Conservation (phyloP, 1,139 yeast species). For the Kurtzmaniella quercitrusa region DNA sequence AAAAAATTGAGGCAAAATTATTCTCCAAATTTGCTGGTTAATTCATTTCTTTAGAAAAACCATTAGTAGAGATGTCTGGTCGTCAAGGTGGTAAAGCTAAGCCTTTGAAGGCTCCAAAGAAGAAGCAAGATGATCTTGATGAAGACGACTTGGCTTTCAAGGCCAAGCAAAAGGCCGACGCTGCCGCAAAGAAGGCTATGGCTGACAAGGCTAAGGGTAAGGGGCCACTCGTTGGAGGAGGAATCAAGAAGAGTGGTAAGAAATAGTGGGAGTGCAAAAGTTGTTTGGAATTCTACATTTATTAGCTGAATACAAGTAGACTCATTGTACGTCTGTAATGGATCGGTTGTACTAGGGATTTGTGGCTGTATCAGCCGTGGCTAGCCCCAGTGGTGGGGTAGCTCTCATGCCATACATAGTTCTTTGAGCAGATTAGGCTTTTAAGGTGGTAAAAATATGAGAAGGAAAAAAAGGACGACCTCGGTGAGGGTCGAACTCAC, state of each 20-base stretch:
- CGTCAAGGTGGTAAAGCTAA: slow-evolving; percentile 75
- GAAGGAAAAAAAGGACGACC: slow-evolving; percentile 15
- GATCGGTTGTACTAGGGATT: no score
- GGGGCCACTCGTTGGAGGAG: slow-evolving; percentile 90
- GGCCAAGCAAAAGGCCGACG: slow-evolving; percentile 93
- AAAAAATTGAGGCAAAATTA: no score
- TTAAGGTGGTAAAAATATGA: no score
- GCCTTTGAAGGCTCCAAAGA: slow-evolving; percentile 69
- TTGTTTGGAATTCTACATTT: background rate
- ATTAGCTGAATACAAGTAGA: background rate
- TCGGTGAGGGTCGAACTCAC: slow-evolving; percentile 51
- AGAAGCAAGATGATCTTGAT: slow-evolving; percentile 66
- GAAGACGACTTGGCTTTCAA: slow-evolving; percentile 89
- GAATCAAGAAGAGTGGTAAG: slow-evolving; percentile 86
- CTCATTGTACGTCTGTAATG: no score
- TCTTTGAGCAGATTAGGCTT: no score
- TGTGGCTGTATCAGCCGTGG: no score
- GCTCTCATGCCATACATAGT: no score
- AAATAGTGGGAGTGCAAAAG: slow-evolving; percentile 28
- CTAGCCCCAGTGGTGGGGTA: no score
- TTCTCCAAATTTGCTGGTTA: no score
- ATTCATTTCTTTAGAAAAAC: no score
- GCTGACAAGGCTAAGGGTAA: slow-evolving; percentile 84
- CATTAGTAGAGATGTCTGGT: slow-evolving; percentile 46
- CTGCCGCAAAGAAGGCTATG: slow-evolving; percentile 87